Base-by-base conservation (phyloP, 2,329 filamentous ascomycete genomes). In the Immersiporthe knoxdaviesiana region DNA sequence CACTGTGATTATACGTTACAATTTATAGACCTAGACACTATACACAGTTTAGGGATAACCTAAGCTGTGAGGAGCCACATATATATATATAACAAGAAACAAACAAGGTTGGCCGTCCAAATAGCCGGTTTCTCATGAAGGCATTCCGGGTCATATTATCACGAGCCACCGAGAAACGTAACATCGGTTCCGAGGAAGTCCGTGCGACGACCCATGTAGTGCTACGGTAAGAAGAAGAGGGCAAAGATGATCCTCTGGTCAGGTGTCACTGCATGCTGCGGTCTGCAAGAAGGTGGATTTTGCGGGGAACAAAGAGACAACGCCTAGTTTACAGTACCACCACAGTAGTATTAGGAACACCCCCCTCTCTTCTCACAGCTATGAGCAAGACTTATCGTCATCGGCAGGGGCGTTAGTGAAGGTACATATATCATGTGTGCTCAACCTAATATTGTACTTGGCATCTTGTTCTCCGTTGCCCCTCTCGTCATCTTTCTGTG, bases 221-320 rank as follows among this genome's bases (percentile, higher is more conserved):
- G 44, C 18, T 21, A 11, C 44, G 21, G 44, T 6, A n/a, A 2
- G 12, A 30, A 54, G 11, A 27, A 30, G 24, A 16, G 35, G 8
- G 35, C 35, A 35, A 56, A 4, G 14, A 56, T 18, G 24, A 30
- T 56, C 24, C 14, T 18, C 52, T 30, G 52, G 52, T 56, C 52
- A 56, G 52, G 56, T 59, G 56, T 37, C 56, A 37, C 56, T 59
- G 56, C 56, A 59, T 37, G 3, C 56, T 59, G 56, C 56, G 11
- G 32, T 59, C 56, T 59, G 56, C 56, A 59, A 37, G 30, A 59
- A 16, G 56, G 32, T 37, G 52, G 52, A 32, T 59, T 59, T 59
- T 59, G 56, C 56, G 56, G 56, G 56, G 56, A 59, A n/a, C n/a
- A 59, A 18, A 4, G 18, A 47, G 7, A 21, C 44, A 47, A 47